Evolutionary conservation across 140 eudicot genomes (phyloP), one percentile per base, ranked within the genome.

Genomic region (Erigeron philadelphicus): DNA sequence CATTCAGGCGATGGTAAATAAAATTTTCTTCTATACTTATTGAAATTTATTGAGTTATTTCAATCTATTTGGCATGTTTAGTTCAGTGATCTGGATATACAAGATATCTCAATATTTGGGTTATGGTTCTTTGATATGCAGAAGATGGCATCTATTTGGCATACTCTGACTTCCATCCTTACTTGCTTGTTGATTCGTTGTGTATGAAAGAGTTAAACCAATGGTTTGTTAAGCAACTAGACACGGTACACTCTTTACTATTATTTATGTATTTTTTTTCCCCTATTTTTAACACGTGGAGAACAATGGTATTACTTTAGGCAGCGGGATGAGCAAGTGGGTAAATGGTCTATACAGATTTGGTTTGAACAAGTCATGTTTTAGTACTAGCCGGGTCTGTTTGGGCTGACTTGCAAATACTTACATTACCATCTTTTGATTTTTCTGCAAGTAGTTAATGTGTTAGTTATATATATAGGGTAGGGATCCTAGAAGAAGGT

Each of bases 151-250:
- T 93, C 75, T 93, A 93, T 79, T 75, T 93, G 75, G 88, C 95
- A 46, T 93, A 93, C 84, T 87, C 99, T n/a, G 96, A 93, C 76
- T 93, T 89, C 42, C 90, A 85, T 75, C 86, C 87, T 6, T 93
- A 93, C 75, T 78, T 93, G 86, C 87, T 89, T 49, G 85, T 55
- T 66, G 99, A 93, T 78, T 83, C 99, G n/a, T 67, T 81, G 61
- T 93, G 88, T 73, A 84, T 88, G 90, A 89, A 89, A 85, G 94
- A 89, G 76, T 81, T 93, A 59, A 87, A 87, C 76, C 87, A 89
- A 72, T 93, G 96, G 99, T 93, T 93, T 83, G 41, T 76, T 11
- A 93, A 89, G 78, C 96, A 93, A 81, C 85, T 93, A 58, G 99
- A 89, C 78, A 83, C 97, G 94, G 99, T 93, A 71, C 44, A 54